Conservation (phyloP, 305 asterid species). For the Fraxinus platypoda region DNA sequence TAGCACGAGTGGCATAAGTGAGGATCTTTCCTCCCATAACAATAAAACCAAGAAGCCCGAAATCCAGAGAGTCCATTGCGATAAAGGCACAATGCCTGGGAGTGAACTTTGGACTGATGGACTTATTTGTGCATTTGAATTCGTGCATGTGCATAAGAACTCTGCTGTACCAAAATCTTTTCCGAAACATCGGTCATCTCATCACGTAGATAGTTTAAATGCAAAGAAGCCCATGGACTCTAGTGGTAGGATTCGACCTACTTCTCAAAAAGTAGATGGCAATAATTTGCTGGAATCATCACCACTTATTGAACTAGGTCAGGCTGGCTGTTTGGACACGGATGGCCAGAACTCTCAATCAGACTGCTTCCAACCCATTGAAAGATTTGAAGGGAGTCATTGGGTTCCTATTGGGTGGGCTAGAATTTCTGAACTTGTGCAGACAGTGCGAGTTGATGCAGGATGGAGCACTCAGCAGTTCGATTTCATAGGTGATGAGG, state of each 20-base stretch:
- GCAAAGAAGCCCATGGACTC: conserved; percentile 27
- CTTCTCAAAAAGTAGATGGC: conserved; percentile 26
- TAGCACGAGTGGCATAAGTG: conserved; percentile 39
- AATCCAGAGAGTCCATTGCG: conserved; percentile 39
- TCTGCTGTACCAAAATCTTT: conserved; percentile 36
- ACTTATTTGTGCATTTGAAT: conserved; percentile 87
- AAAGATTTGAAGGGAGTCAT: conserved; percentile 47
- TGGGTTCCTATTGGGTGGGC: conserved; percentile 95
- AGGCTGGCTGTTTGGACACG: conserved; percentile 25
- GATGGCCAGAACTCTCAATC: conserved; percentile 36
- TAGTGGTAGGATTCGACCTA: conserved; percentile 33
- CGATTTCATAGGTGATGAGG: conserved; percentile 56
- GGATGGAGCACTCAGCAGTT: conserved; percentile 57
- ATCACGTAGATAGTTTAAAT: conserved; percentile 27
- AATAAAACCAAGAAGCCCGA: conserved; percentile 45
- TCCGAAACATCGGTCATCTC: conserved; percentile 33
- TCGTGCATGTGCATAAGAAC: conserved; percentile 49
- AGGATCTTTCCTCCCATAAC: conserved; percentile 39
- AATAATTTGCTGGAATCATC: conserved; percentile 38
- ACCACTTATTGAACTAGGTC: conserved; percentile 43
- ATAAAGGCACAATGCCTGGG: conserved; percentile 55
- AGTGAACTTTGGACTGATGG: conserved; percentile 86
- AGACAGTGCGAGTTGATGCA: conserved; percentile 61
- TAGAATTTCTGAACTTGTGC: conserved; percentile 69
- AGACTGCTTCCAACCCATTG: conserved; percentile 25